Conservation (phyloP, 192 early-diverging fungal genomes). For the Backusella westeae region DNA sequence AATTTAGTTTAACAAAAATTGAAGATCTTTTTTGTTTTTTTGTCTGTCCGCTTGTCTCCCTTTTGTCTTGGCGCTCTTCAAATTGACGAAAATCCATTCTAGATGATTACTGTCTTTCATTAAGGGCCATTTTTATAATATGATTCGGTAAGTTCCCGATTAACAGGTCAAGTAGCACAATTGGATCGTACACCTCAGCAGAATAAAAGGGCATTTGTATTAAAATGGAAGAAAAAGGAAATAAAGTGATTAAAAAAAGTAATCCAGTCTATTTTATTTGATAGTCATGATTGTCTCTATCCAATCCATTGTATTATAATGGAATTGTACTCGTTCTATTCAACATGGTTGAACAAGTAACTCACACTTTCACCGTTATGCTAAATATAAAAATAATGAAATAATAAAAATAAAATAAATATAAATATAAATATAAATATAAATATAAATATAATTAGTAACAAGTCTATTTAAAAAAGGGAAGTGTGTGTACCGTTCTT, state of each 20-base stretch:
- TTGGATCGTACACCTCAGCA: background rate
- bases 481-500: constrained; percentile 39
- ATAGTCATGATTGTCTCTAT: background rate
- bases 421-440: constrained; percentile 11
- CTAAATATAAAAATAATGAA: constrained; percentile 15
- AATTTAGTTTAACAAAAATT: background rate
- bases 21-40: constrained; percentile 5
- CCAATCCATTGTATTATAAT: background rate
- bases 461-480: background rate
- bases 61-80: background rate
- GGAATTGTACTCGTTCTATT: constrained; percentile 9
- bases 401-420: background rate
- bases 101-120: background rate
- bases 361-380: constrained; percentile 37
- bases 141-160: background rate
- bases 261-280: no score
- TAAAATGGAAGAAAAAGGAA: no score
- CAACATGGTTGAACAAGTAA: constrained; percentile 33
- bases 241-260: background rate
- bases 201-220: background rate
- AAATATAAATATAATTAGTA: constrained; percentile 10
- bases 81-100: background rate
- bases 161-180: background rate
- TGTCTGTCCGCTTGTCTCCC: background rate
- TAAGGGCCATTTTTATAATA: background rate